Evolutionary conservation across 2,329 filamentous ascomycete species (phyloP).

Genomic region (Verticillium klebahnii): DNA sequence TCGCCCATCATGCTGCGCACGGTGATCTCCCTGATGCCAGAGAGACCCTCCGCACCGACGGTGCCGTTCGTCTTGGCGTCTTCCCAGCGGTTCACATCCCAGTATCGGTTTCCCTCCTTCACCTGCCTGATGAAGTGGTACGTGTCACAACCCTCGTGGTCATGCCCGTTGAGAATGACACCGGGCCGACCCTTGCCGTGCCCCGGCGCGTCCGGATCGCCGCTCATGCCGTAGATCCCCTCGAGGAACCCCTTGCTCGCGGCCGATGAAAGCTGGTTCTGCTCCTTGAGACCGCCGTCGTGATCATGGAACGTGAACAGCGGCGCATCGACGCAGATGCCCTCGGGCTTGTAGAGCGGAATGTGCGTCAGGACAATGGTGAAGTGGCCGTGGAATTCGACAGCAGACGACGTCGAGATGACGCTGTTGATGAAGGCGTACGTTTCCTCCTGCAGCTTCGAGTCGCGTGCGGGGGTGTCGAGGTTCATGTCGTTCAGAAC

Average conservation of each 20-base stretch:
- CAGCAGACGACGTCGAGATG: slow-evolving; percentile 57
- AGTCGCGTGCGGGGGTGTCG: slow-evolving; percentile 70
- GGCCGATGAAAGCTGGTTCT: slow-evolving; percentile 78
- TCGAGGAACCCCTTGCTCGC: slow-evolving; percentile 74
- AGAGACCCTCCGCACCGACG: slow-evolving; percentile 36
- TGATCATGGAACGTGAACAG: slow-evolving; percentile 73
- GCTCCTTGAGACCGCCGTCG: slow-evolving; percentile 73
- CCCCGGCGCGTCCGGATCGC: slow-evolving; percentile 51
- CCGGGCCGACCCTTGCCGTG: slow-evolving; percentile 66
- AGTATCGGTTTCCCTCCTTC: slow-evolving; percentile 32
- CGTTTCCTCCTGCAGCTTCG: slow-evolving; percentile 66
- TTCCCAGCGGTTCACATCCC: slow-evolving; percentile 46
- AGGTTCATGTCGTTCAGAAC: slow-evolving; percentile 92
- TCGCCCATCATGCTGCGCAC: slow-evolving; percentile 98
- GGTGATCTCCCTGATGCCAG: slow-evolving; percentile 81
- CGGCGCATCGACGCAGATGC: slow-evolving; percentile 79
- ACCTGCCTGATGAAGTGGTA: slow-evolving; percentile 75
- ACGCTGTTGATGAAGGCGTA: slow-evolving; percentile 72
- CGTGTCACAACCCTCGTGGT: slow-evolving; percentile 90
- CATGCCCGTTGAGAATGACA: slow-evolving; percentile 86
- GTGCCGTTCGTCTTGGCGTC: slow-evolving; percentile 34
- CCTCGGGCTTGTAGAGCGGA: slow-evolving; percentile 77
- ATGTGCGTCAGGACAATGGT: slow-evolving; percentile 90
- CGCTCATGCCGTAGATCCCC: slow-evolving; percentile 75
- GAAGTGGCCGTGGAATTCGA: slow-evolving; percentile 60